phyloP scores from a whole-genome alignment of 352 stramenopile genomes.

The Pythium insidiosum region DNA sequence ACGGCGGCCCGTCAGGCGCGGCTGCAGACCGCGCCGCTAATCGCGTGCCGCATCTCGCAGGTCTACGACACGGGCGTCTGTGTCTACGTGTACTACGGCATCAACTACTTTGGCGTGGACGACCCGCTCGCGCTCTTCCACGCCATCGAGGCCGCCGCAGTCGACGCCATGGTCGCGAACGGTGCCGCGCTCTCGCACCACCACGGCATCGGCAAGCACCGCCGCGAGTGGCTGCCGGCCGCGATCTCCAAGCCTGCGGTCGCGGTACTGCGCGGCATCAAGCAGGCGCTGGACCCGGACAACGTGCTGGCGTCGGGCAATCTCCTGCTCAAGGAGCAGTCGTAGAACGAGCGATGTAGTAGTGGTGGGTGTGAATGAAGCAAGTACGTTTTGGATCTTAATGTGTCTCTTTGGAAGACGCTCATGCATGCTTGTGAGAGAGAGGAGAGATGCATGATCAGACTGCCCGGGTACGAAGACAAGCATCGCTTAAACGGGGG shows the following conservation, averaged over 20 bases:
- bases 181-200: conserved; percentile 93
- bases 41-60: conserved; percentile 91
- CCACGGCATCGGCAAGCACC: conserved; percentile 93
- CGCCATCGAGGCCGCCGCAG: conserved; percentile 58
- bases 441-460: too few relatives aligned
- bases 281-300: conserved; percentile 83
- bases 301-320: conserved; percentile 92
- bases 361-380: too few relatives aligned
- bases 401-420: too few relatives aligned
- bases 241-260: conserved; percentile 75
- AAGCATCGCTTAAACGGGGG: too few relatives aligned
- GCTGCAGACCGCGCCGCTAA: conserved; percentile 58
- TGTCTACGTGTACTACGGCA: conserved; percentile 96
- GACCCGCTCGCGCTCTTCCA: conserved; percentile 80
- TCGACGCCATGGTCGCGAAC: conserved; percentile 85
- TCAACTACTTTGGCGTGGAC: conserved; percentile 84
- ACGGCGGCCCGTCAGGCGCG: conserved; percentile 34
- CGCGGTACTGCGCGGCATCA: conserved; percentile 72
- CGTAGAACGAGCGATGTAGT: too few relatives aligned
- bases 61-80: conserved; percentile 93
- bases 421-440: too few relatives aligned
- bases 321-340: conserved; percentile 6
- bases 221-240: conserved; percentile 73
- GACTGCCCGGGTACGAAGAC: too few relatives aligned
- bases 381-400: too few relatives aligned